Evolutionary conservation across 2,329 filamentous ascomycete species (phyloP).

Genomic region (Penicillium hordei): DNA sequence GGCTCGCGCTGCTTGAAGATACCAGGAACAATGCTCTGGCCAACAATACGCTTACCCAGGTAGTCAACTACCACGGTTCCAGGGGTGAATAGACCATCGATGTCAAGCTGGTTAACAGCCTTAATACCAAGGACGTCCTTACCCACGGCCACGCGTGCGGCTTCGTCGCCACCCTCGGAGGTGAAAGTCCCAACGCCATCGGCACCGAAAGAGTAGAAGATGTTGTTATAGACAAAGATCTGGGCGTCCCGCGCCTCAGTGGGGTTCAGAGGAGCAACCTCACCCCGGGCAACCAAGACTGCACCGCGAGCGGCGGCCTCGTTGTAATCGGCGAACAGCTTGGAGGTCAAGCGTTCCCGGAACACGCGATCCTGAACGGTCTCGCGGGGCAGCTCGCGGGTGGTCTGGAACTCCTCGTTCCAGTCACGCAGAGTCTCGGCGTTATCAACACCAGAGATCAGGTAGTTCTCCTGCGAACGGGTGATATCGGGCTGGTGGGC

Average conservation of each 20-base stretch:
- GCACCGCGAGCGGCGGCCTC: conserved; percentile 91
- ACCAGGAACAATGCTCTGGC: conserved; percentile 95
- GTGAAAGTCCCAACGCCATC: conserved; percentile 97
- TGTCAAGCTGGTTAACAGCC: conserved; percentile 94
- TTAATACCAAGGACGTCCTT: conserved; percentile 96
- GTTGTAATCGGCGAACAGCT: conserved; percentile 96
- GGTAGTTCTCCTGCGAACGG: conserved; percentile 86
- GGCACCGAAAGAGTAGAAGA: conserved; percentile 98
- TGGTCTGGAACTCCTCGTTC: conserved; percentile 99
- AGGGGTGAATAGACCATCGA: conserved; percentile 88
- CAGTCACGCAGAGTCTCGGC: conserved; percentile 93
- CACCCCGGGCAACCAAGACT: conserved; percentile 85
- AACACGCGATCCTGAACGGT: conserved; percentile 95
- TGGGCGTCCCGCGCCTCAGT: conserved; percentile 91
- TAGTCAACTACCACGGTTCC: conserved; percentile 97
- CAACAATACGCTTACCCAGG: conserved; percentile 92
- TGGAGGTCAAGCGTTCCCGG: conserved; percentile 87
- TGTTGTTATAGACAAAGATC: conserved; percentile 99
- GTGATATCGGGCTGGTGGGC: conserved; percentile 80
- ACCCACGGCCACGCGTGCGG: conserved; percentile 89
- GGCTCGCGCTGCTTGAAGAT: conserved; percentile 99
- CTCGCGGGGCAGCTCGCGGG: conserved; percentile 88
- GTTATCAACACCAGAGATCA: conserved; percentile 88
- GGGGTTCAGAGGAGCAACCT: conserved; percentile 90
- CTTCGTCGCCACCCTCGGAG: conserved; percentile 93